A percentile compares a stretch with the other conserved stretches of the same genome.
Evolutionary conservation across 768 basidiomycete species (phyloP).

Genomic region (Lactifluus echinatus): DNA sequence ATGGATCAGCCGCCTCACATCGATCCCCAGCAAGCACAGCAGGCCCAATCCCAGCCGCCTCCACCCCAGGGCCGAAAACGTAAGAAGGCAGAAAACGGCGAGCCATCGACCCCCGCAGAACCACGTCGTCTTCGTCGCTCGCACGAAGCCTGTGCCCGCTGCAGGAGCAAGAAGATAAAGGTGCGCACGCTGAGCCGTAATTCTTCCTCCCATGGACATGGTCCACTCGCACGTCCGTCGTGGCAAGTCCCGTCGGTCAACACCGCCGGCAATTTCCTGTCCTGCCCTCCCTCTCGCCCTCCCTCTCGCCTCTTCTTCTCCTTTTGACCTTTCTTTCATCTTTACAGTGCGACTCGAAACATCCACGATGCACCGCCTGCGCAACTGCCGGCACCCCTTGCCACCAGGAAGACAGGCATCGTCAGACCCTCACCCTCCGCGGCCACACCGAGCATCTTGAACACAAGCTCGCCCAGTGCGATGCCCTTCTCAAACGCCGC

Average conservation of each 20-base stretch:
- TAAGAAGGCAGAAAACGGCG: slow-evolving; percentile 58
- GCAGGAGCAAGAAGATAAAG: slow-evolving; percentile 97
- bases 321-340: slow-evolving; percentile 22
- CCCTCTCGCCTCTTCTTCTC: slow-evolving; percentile 29
- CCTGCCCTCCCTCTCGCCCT: slow-evolving; percentile 28
- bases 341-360: slow-evolving; percentile 79
- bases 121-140: slow-evolving; percentile 77
- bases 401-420: slow-evolving; percentile 82
- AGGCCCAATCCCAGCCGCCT: slow-evolving; percentile 30
- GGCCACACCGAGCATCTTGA: slow-evolving; percentile 80
- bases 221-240: slow-evolving; percentile 10
- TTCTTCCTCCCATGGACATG: slow-evolving; percentile 14
- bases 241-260: slow-evolving; percentile 40
- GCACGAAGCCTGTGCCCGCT: slow-evolving; percentile 87
- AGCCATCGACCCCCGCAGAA: slow-evolving; percentile 50
- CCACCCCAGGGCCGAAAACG: slow-evolving; percentile 33
- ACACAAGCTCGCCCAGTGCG: slow-evolving; percentile 69
- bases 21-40: slow-evolving; percentile 42
- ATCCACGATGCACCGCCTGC: slow-evolving; percentile 80
- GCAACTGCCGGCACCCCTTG: slow-evolving; percentile 70
- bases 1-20: slow-evolving; percentile 47
- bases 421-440: slow-evolving; percentile 77
- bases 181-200: slow-evolving; percentile 47
- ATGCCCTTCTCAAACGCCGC: slow-evolving; percentile 67
- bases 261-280: slow-evolving; percentile 78